phyloP scores from a whole-genome alignment of 345 rosid genomes.

The Bruguiera parviflora region DNA sequence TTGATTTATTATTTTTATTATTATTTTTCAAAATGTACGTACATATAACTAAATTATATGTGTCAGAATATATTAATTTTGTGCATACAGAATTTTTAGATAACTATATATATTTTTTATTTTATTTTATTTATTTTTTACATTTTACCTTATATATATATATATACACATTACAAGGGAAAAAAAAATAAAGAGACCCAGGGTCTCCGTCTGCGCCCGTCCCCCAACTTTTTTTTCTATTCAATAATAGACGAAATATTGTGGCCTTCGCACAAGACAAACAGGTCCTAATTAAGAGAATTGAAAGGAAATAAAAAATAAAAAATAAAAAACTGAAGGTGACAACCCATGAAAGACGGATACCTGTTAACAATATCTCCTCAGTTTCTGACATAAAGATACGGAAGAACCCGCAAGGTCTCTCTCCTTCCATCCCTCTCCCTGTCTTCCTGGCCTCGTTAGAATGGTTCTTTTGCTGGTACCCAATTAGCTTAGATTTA shows the following conservation, averaged over 20 bases:
- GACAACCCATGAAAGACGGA: slow-evolving; percentile 34
- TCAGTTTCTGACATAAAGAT: slow-evolving; percentile 16
- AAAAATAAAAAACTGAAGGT: slow-evolving; percentile 11
- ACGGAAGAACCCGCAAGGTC: neutral
- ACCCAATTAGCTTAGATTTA: too few species aligned
- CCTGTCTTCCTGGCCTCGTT: neutral
- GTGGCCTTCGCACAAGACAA: slow-evolving; percentile 2
- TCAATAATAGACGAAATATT: neutral
- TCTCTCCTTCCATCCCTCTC: neutral
- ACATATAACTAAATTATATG: too few species aligned
- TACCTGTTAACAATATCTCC: slow-evolving; percentile 32
- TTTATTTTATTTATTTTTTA: neutral
- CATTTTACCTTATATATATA: neutral
- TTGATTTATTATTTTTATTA: too few species aligned
- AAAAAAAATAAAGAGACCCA: neutral
- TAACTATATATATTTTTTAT: neutral
- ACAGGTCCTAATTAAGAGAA: neutral
- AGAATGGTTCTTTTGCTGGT: neutral
- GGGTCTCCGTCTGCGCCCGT: too few species aligned
- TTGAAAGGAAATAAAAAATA: neutral
- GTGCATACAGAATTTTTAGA: too few species aligned
- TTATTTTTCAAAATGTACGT: too few species aligned
- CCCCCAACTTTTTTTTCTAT: too few species aligned
- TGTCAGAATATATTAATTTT: too few species aligned
- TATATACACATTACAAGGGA: neutral